Evolutionary conservation across 495 filamentous ascomycete genomes (phyloP).

Genomic region (Aspergillus ostianus): DNA sequence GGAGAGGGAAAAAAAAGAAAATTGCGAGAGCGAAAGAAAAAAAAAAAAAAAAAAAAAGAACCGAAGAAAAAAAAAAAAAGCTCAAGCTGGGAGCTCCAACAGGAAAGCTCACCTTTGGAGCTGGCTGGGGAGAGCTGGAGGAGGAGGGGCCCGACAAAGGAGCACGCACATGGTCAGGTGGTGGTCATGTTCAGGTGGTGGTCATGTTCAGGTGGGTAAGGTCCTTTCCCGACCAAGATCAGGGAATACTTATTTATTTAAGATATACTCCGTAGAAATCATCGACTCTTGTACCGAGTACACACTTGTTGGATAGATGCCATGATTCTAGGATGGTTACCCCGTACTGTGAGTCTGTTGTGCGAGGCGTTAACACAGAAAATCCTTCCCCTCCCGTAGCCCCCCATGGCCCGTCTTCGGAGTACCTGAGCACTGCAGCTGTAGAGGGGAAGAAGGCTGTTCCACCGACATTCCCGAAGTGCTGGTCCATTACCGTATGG

Average conservation of each 20-base stretch:
- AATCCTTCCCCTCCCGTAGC: too few relatives aligned
- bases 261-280: too few relatives aligned
- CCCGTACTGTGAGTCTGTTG: too few relatives aligned
- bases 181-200: not conserved
- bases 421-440: constrained; percentile 12
- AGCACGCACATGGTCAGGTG: constrained; percentile 13
- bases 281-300: too few relatives aligned
- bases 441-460: constrained; percentile 12
- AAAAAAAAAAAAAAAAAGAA: not conserved
- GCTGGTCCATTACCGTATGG: constrained; percentile 15
- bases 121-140: constrained; percentile 24
- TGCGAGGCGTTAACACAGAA: too few relatives aligned
- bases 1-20: too few relatives aligned
- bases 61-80: constrained; percentile 13
- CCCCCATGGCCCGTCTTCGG: too few relatives aligned
- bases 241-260: too few relatives aligned
- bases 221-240: too few relatives aligned
- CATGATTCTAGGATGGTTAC: too few relatives aligned
- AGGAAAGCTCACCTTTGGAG: constrained; percentile 16
- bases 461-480: constrained; percentile 22
- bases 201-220: too few relatives aligned
- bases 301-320: too few relatives aligned
- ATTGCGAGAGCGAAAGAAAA: not conserved
- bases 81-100: constrained; percentile 19
- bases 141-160: constrained; percentile 13